Conservation (phyloP, 768 basidiomycete genomes). For the Lactarius sp. region DNA sequence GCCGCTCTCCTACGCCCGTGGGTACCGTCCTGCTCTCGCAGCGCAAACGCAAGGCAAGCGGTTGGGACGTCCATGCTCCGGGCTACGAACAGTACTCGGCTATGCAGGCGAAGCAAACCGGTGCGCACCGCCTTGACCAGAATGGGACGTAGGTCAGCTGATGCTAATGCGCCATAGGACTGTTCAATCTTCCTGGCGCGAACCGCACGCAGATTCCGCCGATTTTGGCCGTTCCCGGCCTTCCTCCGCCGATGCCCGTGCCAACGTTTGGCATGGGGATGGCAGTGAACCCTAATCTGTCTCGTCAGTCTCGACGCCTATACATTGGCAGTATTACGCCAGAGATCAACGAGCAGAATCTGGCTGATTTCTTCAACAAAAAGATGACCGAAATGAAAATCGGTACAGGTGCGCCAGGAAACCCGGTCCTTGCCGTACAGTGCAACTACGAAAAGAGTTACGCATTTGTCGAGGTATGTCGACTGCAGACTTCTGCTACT, state of each 20-base stretch:
- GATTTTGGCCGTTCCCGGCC: constrained; percentile 73
- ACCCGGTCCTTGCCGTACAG: constrained; percentile 89
- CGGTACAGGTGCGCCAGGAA: constrained; percentile 77
- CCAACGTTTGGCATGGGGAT: constrained; percentile 85
- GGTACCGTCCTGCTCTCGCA: constrained; percentile 78
- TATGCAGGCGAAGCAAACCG: constrained; percentile 97
- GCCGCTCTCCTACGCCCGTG: constrained; percentile 88
- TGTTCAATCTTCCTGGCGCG: constrained; percentile 94
- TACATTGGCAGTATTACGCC: constrained; percentile 97
- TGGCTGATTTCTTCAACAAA: constrained; percentile 90
- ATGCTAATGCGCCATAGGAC: constrained; percentile 45
- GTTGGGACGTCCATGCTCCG: constrained; percentile 95
- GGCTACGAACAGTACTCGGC: constrained; percentile 95
- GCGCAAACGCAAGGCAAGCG: constrained; percentile 81
- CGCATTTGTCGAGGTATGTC: constrained; percentile 90
- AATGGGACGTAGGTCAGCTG: not conserved
- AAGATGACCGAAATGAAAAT: constrained; percentile 94
- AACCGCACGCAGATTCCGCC: constrained; percentile 85
- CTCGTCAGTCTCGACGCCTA: constrained; percentile 88
- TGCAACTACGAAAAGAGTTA: constrained; percentile 99
- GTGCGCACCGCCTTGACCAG: constrained; percentile 38
- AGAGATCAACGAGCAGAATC: constrained; percentile 88
- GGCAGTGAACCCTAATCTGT: constrained; percentile 81
- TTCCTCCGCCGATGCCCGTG: constrained; percentile 79
- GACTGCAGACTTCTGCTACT: constrained; percentile 14